Conservation (phyloP, 2,329 filamentous ascomycete species). For the Plectosphaerella sp. region DNA sequence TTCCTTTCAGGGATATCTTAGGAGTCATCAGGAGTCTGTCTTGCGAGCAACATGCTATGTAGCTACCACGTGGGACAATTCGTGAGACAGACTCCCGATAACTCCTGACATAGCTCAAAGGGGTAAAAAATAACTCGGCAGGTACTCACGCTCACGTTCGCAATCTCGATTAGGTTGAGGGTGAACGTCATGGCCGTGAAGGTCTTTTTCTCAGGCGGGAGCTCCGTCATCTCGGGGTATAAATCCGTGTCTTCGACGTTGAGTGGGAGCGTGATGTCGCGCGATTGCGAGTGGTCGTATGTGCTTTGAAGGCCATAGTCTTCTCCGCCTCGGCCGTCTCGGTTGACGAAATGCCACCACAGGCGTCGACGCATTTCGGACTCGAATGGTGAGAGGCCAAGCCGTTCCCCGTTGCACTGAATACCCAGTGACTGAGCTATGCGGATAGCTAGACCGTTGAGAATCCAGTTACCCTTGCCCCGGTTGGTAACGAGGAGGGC, state of each 20-base stretch:
- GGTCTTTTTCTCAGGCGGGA: conserved; percentile 40
- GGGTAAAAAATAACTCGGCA: too few relatives aligned
- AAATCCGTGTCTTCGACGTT: conserved; percentile 54
- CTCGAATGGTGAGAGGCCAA: conserved; percentile 34
- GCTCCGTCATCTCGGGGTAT: conserved; percentile 39
- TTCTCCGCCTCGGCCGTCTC: conserved; percentile 50
- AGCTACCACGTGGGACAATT: too few relatives aligned
- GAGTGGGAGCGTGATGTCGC: conserved; percentile 47
- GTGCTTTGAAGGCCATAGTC: conserved; percentile 42
- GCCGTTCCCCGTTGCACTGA: conserved; percentile 37
- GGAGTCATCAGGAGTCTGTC: too few relatives aligned
- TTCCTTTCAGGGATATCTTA: too few relatives aligned
- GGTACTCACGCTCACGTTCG: conserved; percentile 21
- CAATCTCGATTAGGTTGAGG: conserved; percentile 48
- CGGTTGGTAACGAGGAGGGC: conserved; percentile 25
- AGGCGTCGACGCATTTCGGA: conserved; percentile 50
- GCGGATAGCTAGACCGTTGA: conserved; percentile 39
- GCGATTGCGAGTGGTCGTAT: conserved; percentile 32
- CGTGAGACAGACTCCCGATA: too few relatives aligned
- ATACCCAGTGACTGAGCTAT: conserved; percentile 47
- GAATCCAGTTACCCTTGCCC: conserved; percentile 29
- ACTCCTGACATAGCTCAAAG: too few relatives aligned
- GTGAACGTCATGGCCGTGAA: conserved; percentile 56
- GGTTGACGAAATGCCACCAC: conserved; percentile 50
- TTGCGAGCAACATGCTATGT: too few relatives aligned